Percentiles rank a stretch among this genome's conserved stretches.
Conservation (phyloP, 2,329 filamentous ascomycete species). For the Mycogone perniciosa region DNA sequence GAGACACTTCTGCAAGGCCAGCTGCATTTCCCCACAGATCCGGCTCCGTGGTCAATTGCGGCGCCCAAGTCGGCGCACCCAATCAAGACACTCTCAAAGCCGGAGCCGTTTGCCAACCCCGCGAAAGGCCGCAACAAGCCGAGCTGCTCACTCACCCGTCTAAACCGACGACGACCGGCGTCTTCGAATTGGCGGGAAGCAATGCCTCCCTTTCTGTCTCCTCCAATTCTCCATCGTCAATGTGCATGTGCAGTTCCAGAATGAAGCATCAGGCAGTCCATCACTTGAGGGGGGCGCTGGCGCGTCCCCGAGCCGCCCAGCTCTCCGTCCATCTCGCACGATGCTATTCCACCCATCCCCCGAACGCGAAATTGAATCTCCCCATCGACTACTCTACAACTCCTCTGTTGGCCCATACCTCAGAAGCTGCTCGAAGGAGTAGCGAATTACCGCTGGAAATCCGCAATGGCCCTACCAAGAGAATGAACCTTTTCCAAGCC, state of each 20-base stretch:
- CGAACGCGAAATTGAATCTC: conserved; percentile 66
- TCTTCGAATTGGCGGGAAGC: conserved; percentile 5
- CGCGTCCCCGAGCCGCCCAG: conserved; percentile 16
- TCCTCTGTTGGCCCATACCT: conserved; percentile 71
- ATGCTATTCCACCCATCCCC: conserved; percentile 50
- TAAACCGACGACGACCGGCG: conserved; percentile 16
- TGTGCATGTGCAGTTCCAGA: too few relatives aligned
- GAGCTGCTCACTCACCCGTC: conserved; percentile 25
- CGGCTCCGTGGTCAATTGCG: too few relatives aligned
- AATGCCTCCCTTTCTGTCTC: conserved; percentile 11
- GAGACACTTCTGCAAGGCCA: too few relatives aligned
- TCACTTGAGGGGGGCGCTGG: conserved; percentile 25
- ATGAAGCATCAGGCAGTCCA: conserved; percentile 30
- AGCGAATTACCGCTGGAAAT: conserved; percentile 63
- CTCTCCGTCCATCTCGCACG: conserved; percentile 18
- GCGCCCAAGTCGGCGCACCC: too few relatives aligned
- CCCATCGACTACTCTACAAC: conserved; percentile 83
- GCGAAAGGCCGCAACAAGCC: conserved; percentile 33
- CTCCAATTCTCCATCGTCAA: conserved; percentile 9
- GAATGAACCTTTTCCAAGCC: conserved; percentile 89
- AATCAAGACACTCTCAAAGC: too few relatives aligned
- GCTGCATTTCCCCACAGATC: too few relatives aligned
- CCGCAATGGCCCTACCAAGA: conserved; percentile 66
- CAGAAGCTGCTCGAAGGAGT: conserved; percentile 63
- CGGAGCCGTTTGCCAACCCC: conserved; percentile 17